Percentiles rank a stretch among this genome's conserved stretches.
Conservation (phyloP, 441 rosid species). For the Euphorbia celastroides region DNA sequence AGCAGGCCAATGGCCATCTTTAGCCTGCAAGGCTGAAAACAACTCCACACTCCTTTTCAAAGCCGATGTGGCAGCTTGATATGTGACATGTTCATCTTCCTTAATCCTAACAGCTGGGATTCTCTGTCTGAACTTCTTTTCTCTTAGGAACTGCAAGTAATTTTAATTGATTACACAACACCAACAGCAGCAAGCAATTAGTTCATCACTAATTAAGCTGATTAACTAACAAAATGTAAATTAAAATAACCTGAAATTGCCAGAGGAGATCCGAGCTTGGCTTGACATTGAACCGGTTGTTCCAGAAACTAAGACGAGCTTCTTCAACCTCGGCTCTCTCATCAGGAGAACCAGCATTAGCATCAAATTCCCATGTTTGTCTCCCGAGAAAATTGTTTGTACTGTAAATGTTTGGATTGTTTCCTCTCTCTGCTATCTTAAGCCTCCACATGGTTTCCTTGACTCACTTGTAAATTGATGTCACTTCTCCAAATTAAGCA, state of each 20-base stretch:
- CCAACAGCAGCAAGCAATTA: too few species aligned
- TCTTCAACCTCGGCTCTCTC: constrained; percentile 34
- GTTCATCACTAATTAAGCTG: too few species aligned
- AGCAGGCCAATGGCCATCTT: constrained; percentile 49
- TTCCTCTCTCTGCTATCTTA: constrained; percentile 33
- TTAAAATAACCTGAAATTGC: constrained; percentile 53
- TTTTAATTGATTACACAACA: too few species aligned
- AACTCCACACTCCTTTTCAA: constrained; percentile 18
- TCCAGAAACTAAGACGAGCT: constrained; percentile 33
- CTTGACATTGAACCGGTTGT: constrained; percentile 29
- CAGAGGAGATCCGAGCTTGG: constrained; percentile 43
- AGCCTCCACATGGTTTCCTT: constrained; percentile 66
- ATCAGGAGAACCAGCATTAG: constrained; percentile 25
- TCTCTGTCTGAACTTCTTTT: constrained; percentile 18
- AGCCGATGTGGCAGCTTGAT: constrained; percentile 32
- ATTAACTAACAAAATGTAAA: too few species aligned
- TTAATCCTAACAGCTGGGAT: constrained; percentile 9
- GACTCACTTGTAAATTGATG: too few species aligned
- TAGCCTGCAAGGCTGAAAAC: neutral
- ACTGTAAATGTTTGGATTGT: constrained; percentile 28
- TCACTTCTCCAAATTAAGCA: too few species aligned
- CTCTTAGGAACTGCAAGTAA: constrained; percentile 17
- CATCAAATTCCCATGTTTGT: constrained; percentile 44
- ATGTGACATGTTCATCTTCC: constrained; percentile 19
- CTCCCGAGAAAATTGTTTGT: constrained; percentile 40